Percentiles rank a stretch among this genome's conserved stretches.
phyloP scores from a whole-genome alignment of 129 eudicot species.

The Chrysanthemum seticuspe region DNA sequence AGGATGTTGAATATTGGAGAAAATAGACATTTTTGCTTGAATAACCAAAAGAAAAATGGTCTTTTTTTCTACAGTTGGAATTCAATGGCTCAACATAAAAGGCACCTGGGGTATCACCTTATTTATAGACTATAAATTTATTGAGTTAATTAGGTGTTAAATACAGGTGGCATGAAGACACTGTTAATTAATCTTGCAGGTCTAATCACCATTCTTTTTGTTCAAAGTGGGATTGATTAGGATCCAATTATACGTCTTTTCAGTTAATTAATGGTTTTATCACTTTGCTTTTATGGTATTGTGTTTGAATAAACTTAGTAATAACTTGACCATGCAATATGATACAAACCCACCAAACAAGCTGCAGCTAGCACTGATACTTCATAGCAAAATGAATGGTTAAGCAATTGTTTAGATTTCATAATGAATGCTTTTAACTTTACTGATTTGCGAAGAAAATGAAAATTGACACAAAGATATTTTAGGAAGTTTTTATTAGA shows the following conservation, averaged over 20 bases:
- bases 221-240: constrained; percentile 4
- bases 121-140: background rate
- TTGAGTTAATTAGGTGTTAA: background rate
- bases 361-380: background rate
- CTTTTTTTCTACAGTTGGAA: background rate
- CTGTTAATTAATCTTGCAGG: background rate
- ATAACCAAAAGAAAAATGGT: background rate
- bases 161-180: constrained; percentile 3
- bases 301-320: background rate
- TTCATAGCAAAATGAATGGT: constrained; percentile 6
- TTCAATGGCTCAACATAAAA: constrained; percentile 7
- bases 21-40: constrained; percentile 12
- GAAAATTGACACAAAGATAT: background rate
- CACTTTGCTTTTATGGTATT: background rate
- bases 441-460: background rate
- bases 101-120: constrained; percentile 5
- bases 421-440: background rate
- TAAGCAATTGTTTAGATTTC: constrained; percentile 4
- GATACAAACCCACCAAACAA: constrained; percentile 2
- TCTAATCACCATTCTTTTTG: constrained; percentile 6
- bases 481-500: background rate
- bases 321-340: background rate
- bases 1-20: constrained; percentile 14
- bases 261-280: background rate
- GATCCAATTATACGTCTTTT: constrained; percentile 5